phyloP scores from a whole-genome alignment of 73 alveolate genomes.

The Effrenium voratum region DNA sequence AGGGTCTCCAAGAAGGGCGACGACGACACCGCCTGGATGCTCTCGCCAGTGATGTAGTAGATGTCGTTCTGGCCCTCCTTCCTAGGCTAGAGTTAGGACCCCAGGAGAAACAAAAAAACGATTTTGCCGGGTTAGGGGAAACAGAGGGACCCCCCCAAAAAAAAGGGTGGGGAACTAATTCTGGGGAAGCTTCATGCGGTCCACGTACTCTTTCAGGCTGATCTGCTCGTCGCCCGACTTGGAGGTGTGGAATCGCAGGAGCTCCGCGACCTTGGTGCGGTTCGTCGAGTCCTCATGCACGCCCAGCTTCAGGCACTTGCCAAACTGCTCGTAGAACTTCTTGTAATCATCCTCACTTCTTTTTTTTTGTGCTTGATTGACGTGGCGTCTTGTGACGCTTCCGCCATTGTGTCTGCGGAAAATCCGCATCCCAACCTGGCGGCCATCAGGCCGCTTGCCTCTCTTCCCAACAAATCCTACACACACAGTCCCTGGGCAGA shows the following conservation, averaged over 20 bases:
- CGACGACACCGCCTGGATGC: slow-evolving; percentile 98
- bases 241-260: slow-evolving; percentile 98
- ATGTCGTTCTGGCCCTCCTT: slow-evolving; percentile 99
- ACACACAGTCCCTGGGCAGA: no score
- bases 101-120: no score
- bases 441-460: background rate
- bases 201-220: slow-evolving; percentile 98
- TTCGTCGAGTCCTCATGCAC: slow-evolving; percentile 99
- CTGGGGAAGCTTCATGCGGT: slow-evolving; percentile 99
- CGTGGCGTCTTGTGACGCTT: no score
- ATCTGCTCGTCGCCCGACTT: slow-evolving; percentile 99
- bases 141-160: no score
- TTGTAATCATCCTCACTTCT: slow-evolving; percentile 95
- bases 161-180: no score
- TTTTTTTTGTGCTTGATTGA: no score
- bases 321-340: slow-evolving; percentile 97
- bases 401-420: no score
- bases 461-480: background rate
- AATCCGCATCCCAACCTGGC: no score
- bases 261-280: slow-evolving; percentile 98
- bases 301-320: slow-evolving; percentile 99
- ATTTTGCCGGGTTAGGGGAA: slow-evolving; percentile 98
- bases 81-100: no score
- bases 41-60: slow-evolving; percentile 99
- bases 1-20: slow-evolving; percentile 99